Base-by-base conservation (phyloP, 139 green algal genomes). In the Chlorella sp. region DNA sequence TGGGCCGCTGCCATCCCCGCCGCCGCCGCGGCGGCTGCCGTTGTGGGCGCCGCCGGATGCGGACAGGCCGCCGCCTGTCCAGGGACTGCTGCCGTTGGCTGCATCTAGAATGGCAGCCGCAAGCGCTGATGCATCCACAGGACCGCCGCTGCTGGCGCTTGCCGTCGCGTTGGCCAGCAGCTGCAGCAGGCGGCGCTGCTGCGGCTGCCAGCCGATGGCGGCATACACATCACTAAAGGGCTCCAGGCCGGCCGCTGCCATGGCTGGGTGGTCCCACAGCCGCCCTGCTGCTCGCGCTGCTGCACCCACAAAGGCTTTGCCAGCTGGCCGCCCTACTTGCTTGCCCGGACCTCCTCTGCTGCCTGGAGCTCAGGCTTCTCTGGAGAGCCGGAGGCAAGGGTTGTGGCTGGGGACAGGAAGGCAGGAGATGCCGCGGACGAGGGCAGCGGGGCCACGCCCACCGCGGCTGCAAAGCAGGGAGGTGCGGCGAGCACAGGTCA, bases 141-240 rank as follows among this genome's bases (percentile, higher is more conserved):
- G n/a, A 3, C 26, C 5, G 38, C 76, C 34, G 55, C 32, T 25
- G 21, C 9, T 4, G 23, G 12, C 26, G 62, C 38, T 41, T 26
- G 62, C 62, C 0, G 47, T 85, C 47, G 63, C 78, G 17, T 84
- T 84, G 41, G 63, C 34, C 13, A 84, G 79, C 44, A 84, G 79
- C 79, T 76, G 44, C 32, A 36, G 60, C 64, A 78, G 65, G 32
- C 32, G 64, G 18, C 65, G 55, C 30, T 57, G 79, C 79, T 51
- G 41, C 28, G 79, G 79, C n/a, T 65, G 65, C 65, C 80, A 83
- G 38, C 38, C 78, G 4, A 63, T 41, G n/a, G 78, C 78, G 11
- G 78, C 39, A 36, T 75, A 83, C 39, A 74, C 4, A n/a, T 83
- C 78, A 3, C 13, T 30, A 74, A 83, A 74, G 1, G 47, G 62